phyloP scores from a whole-genome alignment of 805 yeast genomes.

The Metschnikowia colocasiae region DNA sequence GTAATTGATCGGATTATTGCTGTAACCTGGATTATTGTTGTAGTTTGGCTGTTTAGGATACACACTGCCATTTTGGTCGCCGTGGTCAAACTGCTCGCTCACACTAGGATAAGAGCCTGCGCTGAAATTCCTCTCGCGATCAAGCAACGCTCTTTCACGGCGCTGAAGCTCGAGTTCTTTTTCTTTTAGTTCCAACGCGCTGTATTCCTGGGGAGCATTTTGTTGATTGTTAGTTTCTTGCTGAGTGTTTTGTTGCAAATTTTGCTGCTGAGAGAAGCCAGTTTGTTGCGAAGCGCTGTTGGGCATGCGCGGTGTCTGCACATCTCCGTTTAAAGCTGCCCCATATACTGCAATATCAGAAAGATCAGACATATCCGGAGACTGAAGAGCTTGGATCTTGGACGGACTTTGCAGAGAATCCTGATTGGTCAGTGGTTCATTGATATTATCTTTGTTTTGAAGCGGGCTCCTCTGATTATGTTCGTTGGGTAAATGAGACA shows the following conservation, averaged over 20 bases:
- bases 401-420: background rate
- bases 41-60: background rate
- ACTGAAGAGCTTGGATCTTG: slow-evolving; percentile 9
- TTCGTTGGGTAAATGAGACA: background rate
- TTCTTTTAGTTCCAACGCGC: slow-evolving; percentile 3
- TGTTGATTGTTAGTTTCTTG: too few species aligned
- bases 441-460: background rate
- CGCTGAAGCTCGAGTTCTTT: slow-evolving; percentile 26
- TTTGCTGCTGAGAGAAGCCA: background rate
- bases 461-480: background rate
- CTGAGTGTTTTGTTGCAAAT: background rate
- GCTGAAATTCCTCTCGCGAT: slow-evolving; percentile 14
- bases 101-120: background rate
- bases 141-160: slow-evolving; percentile 26
- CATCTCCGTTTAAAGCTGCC: slow-evolving; percentile 31
- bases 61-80: background rate
- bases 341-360: slow-evolving; percentile 38
- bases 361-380: slow-evolving; percentile 32
- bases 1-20: background rate
- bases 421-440: background rate
- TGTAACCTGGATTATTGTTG: background rate
- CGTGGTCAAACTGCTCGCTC: background rate
- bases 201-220: background rate
- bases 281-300: slow-evolving; percentile 6
- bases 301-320: slow-evolving; percentile 3